Evolutionary conservation across 2,329 filamentous ascomycete genomes (phyloP).

Genomic region (Ophiocordyceps robertsii): DNA sequence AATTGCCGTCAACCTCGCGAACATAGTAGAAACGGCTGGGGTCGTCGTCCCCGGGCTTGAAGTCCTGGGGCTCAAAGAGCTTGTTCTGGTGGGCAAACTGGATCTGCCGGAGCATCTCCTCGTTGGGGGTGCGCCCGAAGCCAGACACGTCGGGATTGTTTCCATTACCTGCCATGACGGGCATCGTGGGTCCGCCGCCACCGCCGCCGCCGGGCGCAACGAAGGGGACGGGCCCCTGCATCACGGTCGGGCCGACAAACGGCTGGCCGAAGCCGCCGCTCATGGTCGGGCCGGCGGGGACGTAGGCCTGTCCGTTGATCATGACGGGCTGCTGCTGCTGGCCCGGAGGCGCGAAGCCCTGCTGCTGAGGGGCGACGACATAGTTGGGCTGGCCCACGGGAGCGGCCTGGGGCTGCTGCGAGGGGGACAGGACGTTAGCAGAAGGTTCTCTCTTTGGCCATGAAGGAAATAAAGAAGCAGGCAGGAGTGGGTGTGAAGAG

Average conservation of each 20-base stretch:
- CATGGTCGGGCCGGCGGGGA: slow-evolving; percentile 4
- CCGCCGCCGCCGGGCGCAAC: neutral
- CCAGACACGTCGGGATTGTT: slow-evolving; percentile 34
- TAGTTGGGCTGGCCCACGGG: slow-evolving; percentile 16
- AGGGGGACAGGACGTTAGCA: neutral
- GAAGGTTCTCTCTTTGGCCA: neutral
- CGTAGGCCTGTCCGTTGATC: slow-evolving; percentile 15
- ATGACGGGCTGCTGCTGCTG: slow-evolving; percentile 17
- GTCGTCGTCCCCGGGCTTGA: slow-evolving; percentile 48
- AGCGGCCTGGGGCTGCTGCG: slow-evolving; percentile 16
- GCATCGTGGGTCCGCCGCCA: slow-evolving; percentile 6
- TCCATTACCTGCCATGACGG: slow-evolving; percentile 27
- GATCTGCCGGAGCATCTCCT: slow-evolving; percentile 32
- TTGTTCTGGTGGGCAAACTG: slow-evolving; percentile 35
- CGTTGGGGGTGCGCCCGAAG: slow-evolving; percentile 34
- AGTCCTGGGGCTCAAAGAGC: slow-evolving; percentile 45
- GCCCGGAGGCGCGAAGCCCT: slow-evolving; percentile 15
- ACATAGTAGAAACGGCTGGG: slow-evolving; percentile 47
- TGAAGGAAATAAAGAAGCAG: neutral
- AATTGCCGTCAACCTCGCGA: slow-evolving; percentile 46
- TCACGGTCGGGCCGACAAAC: slow-evolving; percentile 10
- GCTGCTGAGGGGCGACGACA: slow-evolving; percentile 20
- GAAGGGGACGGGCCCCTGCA: slow-evolving; percentile 10
- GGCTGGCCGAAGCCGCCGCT: slow-evolving; percentile 10
- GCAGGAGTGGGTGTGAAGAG: neutral